Evolutionary conservation across 2,329 filamentous ascomycete species (phyloP), one percentile per base, ranked within the genome.

Genomic region (Grosmannia huntii): DNA sequence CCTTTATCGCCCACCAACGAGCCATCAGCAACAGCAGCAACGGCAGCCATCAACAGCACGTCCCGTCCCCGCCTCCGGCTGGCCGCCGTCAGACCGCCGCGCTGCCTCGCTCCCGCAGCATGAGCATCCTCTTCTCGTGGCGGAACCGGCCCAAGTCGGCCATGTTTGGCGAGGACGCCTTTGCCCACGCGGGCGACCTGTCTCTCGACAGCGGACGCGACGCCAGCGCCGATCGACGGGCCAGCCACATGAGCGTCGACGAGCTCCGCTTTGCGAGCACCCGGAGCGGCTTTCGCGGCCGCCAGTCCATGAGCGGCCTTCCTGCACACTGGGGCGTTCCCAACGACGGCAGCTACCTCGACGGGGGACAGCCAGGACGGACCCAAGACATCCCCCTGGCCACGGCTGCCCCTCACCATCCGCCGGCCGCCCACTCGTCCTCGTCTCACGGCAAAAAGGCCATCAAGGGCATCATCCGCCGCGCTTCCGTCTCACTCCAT

Each of bases 401-500:
- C 25, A 14, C 19, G 49, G 25, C 27, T n/a, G n/a, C 9, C n/a
- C 12, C 23, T 23, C 21, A 50, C 48, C 4, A 19, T 25, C 48
- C 12, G n/a, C 25, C 48, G 16, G 52, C 52, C 31, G 31, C 52
- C 10, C n/a, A 21, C 33, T 25, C 63, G 3, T 38, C 51, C 12
- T 25, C 58, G 23, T 21, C 57, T 4, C n/a, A 57, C 5, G 65
- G 59, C 64, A 69, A 60, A 61, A 66, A 55, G 52, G 61, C 59
- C 53, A 66, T 83, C 59, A 79, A 76, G 65, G 74, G 76, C 53
- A 78, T 76, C 61, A 71, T 83, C 55, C 76, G 80, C 27, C 72
- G 81, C 11, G 81, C 80, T 0, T 83, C 81, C 3, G 64, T 80
- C 56, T 80, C 78, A 10, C 76, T 71, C 54, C 70, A 77, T 64